Base-by-base conservation (phyloP, 1,284 basidiomycete genomes). In the Sporisorium iseilematis-ciliati region DNA sequence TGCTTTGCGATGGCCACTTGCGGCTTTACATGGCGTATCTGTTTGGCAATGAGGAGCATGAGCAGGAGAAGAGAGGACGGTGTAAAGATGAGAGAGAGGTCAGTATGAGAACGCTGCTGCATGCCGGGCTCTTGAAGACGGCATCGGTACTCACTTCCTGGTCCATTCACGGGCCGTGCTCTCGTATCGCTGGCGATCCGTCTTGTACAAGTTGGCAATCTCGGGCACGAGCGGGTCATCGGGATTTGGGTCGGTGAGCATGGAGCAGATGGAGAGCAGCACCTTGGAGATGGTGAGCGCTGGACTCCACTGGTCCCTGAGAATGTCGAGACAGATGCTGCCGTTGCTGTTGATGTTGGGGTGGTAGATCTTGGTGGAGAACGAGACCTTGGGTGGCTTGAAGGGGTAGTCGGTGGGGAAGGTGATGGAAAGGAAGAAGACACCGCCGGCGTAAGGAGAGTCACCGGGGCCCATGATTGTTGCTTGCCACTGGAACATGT, bases 261-360 rank as follows among this genome's bases (percentile, higher is more conserved):
- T 82, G 10, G 83, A 85, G 75, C 81, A 83, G 68, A 85, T 84
- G 33, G 82, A 84, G 51, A 84, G 77, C 51, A 84, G 62, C 20
- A 84, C 79, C 90, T 99, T 98, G 84, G 95, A 97, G 84, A 99
- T 97, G 66, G 97, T 98, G 88, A 99, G 88, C 51, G 97, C 97
- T 54, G 97, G 97, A 72, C 78, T 78, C 82, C 81, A 85, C 60
- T 85, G 95, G 87, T 97, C 95, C 88, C 94, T 90, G 86, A 97
- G 88, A 85, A 97, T 97, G 87, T 97, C 97, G 81, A 99, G 89
- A 87, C 97, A 99, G 87, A 99, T 99, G 80, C 94, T 95, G 53
- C 97, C 97, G 83, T 97, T 95, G 77, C 92, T 92, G 86, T 97
- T 97, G 92, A 97, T 95, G 89, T 96, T 96, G 53, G 93, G 93